Conservation (phyloP, 2,329 filamentous ascomycete genomes). For the Ophiostoma tasmaniense region DNA sequence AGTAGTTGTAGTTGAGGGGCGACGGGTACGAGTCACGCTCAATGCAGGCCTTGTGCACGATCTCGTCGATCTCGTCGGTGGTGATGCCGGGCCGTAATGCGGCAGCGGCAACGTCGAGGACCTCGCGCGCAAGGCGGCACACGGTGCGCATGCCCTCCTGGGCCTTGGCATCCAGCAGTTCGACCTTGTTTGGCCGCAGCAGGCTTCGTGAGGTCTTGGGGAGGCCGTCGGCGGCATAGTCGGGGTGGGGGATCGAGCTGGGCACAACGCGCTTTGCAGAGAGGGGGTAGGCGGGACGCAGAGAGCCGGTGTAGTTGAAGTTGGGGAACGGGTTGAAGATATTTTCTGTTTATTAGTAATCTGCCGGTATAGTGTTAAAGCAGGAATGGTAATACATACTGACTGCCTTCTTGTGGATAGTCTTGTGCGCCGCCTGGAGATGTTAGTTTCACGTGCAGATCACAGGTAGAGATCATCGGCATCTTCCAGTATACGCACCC, state of each 20-base stretch:
- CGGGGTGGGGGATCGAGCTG: conserved; percentile 70
- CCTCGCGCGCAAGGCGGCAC: conserved; percentile 77
- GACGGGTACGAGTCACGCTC: conserved; percentile 77
- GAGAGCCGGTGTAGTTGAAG: conserved; percentile 69
- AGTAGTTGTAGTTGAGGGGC: conserved; percentile 88
- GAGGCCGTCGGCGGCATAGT: conserved; percentile 81
- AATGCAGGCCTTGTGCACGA: conserved; percentile 90
- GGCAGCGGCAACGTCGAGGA: conserved; percentile 81
- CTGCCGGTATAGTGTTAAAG: not conserved
- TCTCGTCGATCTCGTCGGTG: conserved; percentile 88
- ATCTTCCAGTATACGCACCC: conserved; percentile 51
- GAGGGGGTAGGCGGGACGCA: conserved; percentile 82
- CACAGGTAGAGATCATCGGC: not conserved
- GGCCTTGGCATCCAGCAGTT: conserved; percentile 68
- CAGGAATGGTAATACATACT: not conserved
- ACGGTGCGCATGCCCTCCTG: conserved; percentile 90
- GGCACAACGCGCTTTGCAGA: conserved; percentile 66
- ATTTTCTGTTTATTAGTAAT: conserved; percentile 50
- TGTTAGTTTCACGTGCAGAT: not conserved
- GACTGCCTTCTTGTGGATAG: conserved; percentile 62
- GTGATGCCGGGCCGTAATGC: conserved; percentile 85
- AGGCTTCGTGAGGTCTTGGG: conserved; percentile 52
- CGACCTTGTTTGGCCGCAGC: conserved; percentile 68
- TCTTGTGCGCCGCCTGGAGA: conserved; percentile 68
- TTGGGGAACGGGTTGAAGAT: conserved; percentile 89